Evolutionary conservation across 2,329 filamentous ascomycete genomes (phyloP).

Genomic region (Pestalotiopsis sp.): DNA sequence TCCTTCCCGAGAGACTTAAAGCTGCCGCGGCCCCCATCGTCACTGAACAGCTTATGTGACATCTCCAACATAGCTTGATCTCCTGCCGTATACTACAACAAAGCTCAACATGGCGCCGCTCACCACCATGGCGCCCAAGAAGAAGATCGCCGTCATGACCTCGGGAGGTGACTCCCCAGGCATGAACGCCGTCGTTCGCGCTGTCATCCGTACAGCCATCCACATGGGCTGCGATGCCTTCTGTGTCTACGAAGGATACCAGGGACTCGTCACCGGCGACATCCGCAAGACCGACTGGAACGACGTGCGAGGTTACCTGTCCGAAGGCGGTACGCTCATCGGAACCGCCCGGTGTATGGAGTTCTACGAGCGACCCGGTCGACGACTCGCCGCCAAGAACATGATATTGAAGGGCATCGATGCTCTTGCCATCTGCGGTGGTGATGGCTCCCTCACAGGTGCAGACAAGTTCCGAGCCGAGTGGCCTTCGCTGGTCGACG

Average conservation of each 20-base stretch:
- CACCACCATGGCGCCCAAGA: conserved; percentile 37
- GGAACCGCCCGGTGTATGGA: conserved; percentile 91
- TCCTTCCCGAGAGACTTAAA: background rate
- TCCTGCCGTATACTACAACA: background rate
- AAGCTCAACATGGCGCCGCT: conserved; percentile 36
- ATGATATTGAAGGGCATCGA: conserved; percentile 92
- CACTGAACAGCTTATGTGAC: background rate
- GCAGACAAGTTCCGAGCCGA: conserved; percentile 91
- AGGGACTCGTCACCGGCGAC: conserved; percentile 87
- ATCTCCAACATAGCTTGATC: background rate
- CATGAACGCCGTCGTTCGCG: conserved; percentile 90
- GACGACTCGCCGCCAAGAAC: conserved; percentile 87
- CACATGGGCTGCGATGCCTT: conserved; percentile 79
- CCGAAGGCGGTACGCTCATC: conserved; percentile 92
- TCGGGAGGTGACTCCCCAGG: conserved; percentile 92
- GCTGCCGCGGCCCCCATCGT: conserved; percentile 5
- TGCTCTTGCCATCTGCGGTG: conserved; percentile 93
- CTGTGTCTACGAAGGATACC: conserved; percentile 91
- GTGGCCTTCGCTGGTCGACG: conserved; percentile 84
- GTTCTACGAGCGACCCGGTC: conserved; percentile 86
- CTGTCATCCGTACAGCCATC: conserved; percentile 88
- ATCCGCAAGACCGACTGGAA: conserved; percentile 90
- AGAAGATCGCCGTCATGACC: conserved; percentile 87
- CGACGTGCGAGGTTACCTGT: conserved; percentile 91
- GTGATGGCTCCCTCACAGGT: conserved; percentile 93